These are phyloP conservation scores for Exophiala sp. DNA, from an alignment of 2,329 filamentous ascomycete species.

Conservation along the genomic window DNA sequence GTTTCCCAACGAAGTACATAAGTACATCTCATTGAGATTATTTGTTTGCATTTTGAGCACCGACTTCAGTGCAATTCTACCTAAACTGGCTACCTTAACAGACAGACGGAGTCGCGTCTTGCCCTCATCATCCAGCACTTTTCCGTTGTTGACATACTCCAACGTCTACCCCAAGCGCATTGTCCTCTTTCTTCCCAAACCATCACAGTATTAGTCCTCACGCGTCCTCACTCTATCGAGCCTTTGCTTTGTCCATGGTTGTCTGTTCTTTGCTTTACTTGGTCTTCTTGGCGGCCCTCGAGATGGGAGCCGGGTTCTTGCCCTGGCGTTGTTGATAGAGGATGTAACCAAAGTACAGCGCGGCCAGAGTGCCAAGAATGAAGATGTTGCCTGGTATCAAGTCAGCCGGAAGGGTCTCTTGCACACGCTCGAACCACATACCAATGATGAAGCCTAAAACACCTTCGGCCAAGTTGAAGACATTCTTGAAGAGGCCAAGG, in stretches of 20 bases:
- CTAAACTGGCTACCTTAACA: too few species aligned
- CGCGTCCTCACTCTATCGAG: background rate
- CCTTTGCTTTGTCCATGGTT: background rate
- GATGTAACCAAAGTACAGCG: slow-evolving; percentile 22
- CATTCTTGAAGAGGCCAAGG: slow-evolving; percentile 21
- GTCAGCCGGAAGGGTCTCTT: slow-evolving; percentile 2
- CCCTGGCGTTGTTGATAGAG: slow-evolving; percentile 24
- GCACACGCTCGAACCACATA: background rate
- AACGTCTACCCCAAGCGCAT: background rate
- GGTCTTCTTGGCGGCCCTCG: slow-evolving; percentile 17
- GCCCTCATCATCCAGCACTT: too few species aligned
- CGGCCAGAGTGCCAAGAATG: slow-evolving; percentile 18
- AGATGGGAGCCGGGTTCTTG: slow-evolving; percentile 21
- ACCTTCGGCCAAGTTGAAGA: slow-evolving; percentile 23
- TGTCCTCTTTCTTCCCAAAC: background rate
- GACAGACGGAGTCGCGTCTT: too few species aligned
- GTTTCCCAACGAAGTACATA: too few species aligned
- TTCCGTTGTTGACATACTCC: background rate
- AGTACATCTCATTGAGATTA: too few species aligned
- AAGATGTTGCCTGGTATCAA: slow-evolving; percentile 19
- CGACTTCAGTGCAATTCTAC: too few species aligned
- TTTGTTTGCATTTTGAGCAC: too few species aligned
- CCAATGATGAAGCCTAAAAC: slow-evolving; percentile 23
- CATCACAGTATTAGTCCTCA: background rate
- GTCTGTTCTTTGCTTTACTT: background rate